Conservation (phyloP, 768 basidiomycete genomes). For the Jaapia argillacea region DNA sequence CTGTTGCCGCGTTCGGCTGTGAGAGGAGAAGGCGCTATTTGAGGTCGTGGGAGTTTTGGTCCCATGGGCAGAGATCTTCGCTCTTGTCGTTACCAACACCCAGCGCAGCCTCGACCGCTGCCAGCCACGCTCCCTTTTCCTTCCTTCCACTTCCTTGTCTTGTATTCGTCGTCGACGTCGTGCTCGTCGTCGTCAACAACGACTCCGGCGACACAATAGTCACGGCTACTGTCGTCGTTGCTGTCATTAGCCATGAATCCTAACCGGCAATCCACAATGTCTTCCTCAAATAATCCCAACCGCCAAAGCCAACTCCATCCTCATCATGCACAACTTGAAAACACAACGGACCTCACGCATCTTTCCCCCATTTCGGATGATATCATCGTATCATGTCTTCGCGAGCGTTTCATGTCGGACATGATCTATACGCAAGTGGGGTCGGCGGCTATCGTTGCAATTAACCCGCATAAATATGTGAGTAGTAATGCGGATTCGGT, state of each 20-base stretch:
- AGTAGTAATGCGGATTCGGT: slow-evolving; percentile 74
- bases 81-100: background rate
- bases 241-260: too few species aligned
- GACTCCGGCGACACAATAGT: too few species aligned
- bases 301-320: too few species aligned
- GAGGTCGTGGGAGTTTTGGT: too few species aligned
- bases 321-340: slow-evolving; percentile 71
- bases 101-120: background rate
- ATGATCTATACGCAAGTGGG: slow-evolving; percentile 71
- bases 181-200: too few species aligned
- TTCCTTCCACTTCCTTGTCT: background rate
- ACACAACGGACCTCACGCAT: slow-evolving; percentile 55
- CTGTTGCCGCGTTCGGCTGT: too few species aligned
- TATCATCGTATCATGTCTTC: slow-evolving; percentile 72
- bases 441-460: slow-evolving; percentile 63
- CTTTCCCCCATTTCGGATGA: slow-evolving; percentile 72
- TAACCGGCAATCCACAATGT: too few species aligned
- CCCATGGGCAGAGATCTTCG: background rate
- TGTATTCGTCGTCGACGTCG: too few species aligned
- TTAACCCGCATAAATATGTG: slow-evolving; percentile 93
- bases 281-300: too few species aligned
- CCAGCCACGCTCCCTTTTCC: background rate
- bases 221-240: too few species aligned
- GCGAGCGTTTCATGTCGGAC: slow-evolving; percentile 82
- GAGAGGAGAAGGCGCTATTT: too few species aligned